phyloP scores from a whole-genome alignment of 768 basidiomycete genomes.

The Boletus rubropictus region DNA sequence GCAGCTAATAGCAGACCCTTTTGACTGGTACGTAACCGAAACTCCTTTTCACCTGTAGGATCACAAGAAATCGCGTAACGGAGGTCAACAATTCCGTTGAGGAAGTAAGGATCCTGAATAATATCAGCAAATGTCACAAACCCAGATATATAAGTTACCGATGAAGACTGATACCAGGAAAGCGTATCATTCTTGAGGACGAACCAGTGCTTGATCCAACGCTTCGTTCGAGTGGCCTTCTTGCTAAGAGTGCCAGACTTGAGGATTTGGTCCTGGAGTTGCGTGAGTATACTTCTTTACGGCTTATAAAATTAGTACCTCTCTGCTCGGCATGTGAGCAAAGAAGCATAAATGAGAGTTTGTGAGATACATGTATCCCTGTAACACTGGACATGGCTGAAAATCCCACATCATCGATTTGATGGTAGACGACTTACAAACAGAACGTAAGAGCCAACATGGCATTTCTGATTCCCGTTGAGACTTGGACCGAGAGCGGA shows the following conservation, averaged over 20 bases:
- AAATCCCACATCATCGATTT: background rate
- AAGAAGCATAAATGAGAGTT: conserved; percentile 94
- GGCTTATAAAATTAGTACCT: conserved; percentile 44
- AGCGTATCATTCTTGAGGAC: conserved; percentile 92
- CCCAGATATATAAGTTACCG: conserved; percentile 43
- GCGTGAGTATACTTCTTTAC: conserved; percentile 8
- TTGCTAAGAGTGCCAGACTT: conserved; percentile 90
- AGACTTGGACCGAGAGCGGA: background rate
- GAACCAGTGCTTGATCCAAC: conserved; percentile 96
- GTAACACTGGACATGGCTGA: conserved; percentile 56
- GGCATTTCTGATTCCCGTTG: conserved; percentile 63
- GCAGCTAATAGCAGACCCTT: conserved; percentile 66
- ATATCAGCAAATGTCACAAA: conserved; percentile 4
- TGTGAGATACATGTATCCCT: conserved; percentile 97
- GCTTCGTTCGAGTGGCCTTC: conserved; percentile 81
- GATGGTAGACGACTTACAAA: conserved; percentile 53
- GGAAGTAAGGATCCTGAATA: conserved; percentile 90
- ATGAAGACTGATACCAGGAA: conserved; percentile 94
- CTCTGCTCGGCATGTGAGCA: conserved; percentile 85
- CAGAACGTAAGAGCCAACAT: conserved; percentile 87
- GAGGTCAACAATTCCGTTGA: conserved; percentile 91
- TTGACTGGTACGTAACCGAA: conserved; percentile 80
- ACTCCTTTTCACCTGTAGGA: conserved; percentile 65
- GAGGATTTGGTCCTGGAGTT: conserved; percentile 73
- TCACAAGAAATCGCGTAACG: conserved; percentile 92